These are phyloP conservation scores for Fusarium sp. DNA, from an alignment of 2,329 filamentous ascomycete species.

Conservation along the genomic window DNA sequence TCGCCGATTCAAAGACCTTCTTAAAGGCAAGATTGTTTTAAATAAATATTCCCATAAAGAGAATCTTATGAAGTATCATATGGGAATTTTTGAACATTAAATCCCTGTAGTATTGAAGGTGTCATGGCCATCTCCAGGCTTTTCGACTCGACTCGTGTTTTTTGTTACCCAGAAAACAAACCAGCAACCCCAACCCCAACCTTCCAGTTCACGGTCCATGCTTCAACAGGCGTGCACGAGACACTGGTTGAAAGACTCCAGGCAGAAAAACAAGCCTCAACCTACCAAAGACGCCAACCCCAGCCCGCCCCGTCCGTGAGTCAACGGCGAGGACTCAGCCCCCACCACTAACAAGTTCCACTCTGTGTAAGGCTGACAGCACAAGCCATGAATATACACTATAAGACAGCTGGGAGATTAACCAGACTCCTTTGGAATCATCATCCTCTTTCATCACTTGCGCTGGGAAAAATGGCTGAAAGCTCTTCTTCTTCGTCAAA, in stretches of 20 bases:
- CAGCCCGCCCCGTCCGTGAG: constrained; percentile 23
- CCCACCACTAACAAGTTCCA: constrained; percentile 5
- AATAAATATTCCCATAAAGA: no score
- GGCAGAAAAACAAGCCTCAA: neutral
- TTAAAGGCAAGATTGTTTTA: no score
- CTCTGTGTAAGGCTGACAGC: constrained; percentile 18
- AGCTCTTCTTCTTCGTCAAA: constrained; percentile 15
- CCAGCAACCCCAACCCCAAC: no score
- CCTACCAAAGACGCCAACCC: neutral
- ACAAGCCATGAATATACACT: neutral
- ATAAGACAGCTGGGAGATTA: constrained; percentile 2
- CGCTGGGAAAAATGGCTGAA: constrained; percentile 14
- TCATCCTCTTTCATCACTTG: neutral
- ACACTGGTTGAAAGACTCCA: neutral
- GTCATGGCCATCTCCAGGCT: no score
- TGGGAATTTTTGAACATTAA: no score
- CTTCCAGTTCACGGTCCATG: neutral
- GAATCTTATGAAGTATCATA: no score
- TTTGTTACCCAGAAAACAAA: no score
- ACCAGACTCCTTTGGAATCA: neutral
- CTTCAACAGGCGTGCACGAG: neutral
- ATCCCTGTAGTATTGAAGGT: no score
- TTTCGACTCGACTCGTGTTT: no score
- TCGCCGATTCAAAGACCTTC: no score
- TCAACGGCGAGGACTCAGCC: constrained; percentile 40